These are phyloP conservation scores for Barnettozyma sp. DNA, from an alignment of 805 yeast species.

Conservation along the genomic window DNA sequence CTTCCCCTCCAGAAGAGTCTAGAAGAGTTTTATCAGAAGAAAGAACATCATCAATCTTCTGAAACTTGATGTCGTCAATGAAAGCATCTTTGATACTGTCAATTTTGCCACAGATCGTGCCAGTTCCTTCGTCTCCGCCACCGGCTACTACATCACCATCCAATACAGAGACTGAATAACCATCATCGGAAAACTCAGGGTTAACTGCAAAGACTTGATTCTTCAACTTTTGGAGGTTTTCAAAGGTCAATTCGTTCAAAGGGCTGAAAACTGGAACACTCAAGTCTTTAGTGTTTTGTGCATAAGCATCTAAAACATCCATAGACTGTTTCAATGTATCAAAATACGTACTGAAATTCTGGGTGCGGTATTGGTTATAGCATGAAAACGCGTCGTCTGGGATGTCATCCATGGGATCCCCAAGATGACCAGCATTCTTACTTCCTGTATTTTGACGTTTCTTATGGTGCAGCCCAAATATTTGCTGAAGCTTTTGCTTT, in stretches of 20 bases:
- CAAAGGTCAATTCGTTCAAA: constrained; percentile 14
- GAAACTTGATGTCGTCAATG: too few relatives aligned
- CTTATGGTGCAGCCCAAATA: constrained; percentile 1
- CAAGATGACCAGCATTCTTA: neutral
- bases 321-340: constrained; percentile 3
- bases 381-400: constrained; percentile 14
- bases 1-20: constrained; percentile 1
- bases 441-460: neutral
- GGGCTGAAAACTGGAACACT: constrained; percentile 12
- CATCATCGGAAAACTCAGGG: constrained; percentile 11
- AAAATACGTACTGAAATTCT: constrained; percentile 8
- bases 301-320: too few relatives aligned
- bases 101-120: too few relatives aligned
- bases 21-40: neutral
- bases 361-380: constrained; percentile 15
- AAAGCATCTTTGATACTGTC: too few relatives aligned
- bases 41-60: neutral
- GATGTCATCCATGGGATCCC: neutral
- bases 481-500: constrained; percentile 1
- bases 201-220: constrained; percentile 4
- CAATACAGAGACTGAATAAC: neutral
- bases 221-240: constrained; percentile 12
- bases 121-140: too few relatives aligned
- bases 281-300: too few relatives aligned
- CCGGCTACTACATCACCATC: too few relatives aligned